These are phyloP conservation scores for Phallus indusiatus DNA, from an alignment of 768 basidiomycete genomes.

Conservation along the genomic window DNA sequence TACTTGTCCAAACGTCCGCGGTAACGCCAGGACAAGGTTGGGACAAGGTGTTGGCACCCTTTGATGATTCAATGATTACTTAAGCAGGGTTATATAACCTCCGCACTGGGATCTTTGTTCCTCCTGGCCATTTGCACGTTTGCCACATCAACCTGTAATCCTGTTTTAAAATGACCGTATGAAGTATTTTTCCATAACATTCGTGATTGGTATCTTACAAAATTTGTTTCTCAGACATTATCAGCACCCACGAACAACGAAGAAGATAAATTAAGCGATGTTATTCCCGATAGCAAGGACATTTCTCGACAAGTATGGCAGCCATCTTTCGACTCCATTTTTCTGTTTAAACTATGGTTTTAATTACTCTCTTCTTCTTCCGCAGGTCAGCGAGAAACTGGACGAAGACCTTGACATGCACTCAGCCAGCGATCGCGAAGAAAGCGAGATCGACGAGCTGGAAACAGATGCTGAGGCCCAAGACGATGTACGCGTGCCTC, in stretches of 20 bases:
- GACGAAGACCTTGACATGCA: constrained; percentile 62
- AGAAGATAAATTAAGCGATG: constrained; percentile 83
- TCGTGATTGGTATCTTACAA: neutral
- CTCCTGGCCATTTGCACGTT: neutral
- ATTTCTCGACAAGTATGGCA: constrained; percentile 71
- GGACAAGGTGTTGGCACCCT: too few relatives aligned
- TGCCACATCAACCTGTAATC: neutral
- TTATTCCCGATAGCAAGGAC: constrained; percentile 78
- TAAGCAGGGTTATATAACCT: too few relatives aligned
- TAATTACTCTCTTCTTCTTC: constrained; percentile 21
- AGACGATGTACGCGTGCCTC: constrained; percentile 22
- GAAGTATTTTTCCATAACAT: neutral
- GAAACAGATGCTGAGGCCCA: constrained; percentile 50
- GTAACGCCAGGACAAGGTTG: too few relatives aligned
- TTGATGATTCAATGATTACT: too few relatives aligned
- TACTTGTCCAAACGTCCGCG: too few relatives aligned
- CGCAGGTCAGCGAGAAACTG: constrained; percentile 53
- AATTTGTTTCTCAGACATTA: neutral
- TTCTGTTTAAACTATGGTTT: constrained; percentile 9
- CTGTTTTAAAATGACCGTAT: neutral
- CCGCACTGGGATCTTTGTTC: neutral
- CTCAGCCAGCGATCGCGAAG: constrained; percentile 32
- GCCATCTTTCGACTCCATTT: neutral
- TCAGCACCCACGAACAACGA: constrained; percentile 24
- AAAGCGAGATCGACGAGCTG: constrained; percentile 47